phyloP scores from a whole-genome alignment of 148 eudicot genomes.

The Spergularia marina region DNA sequence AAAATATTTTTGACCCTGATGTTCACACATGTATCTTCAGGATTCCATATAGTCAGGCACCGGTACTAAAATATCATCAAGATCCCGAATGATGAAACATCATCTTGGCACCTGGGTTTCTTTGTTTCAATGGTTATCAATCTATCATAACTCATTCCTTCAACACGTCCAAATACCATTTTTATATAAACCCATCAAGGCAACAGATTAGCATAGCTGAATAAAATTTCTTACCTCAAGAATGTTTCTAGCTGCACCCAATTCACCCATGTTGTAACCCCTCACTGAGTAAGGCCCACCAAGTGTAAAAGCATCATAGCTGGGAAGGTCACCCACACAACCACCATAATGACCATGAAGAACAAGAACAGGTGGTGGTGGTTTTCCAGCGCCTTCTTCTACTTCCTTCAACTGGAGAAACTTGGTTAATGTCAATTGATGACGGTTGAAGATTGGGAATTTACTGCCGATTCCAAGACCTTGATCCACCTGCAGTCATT shows the following conservation, averaged over 20 bases:
- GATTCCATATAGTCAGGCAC: not conserved
- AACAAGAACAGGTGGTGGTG: constrained; percentile 92
- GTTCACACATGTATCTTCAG: not conserved
- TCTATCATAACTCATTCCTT: not conserved
- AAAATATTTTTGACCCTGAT: not conserved
- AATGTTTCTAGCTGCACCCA: constrained; percentile 95
- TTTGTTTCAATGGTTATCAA: too few species aligned
- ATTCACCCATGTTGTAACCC: constrained; percentile 98
- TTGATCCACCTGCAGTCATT: constrained; percentile 80
- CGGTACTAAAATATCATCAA: not conserved
- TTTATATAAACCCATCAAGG: not conserved
- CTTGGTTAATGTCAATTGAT: constrained; percentile 77
- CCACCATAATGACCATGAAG: constrained; percentile 98
- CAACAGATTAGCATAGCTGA: constrained; percentile 3
- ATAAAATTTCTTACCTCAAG: constrained; percentile 62
- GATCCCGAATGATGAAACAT: not conserved
- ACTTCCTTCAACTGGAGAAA: constrained; percentile 78
- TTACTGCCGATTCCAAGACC: constrained; percentile 92
- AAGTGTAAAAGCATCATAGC: constrained; percentile 91
- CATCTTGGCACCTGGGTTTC: not conserved
- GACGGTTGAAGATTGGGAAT: constrained; percentile 84
- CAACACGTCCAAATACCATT: not conserved
- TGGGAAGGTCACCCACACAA: constrained; percentile 96
- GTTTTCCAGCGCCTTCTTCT: constrained; percentile 92
- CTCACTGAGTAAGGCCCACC: constrained; percentile 99